phyloP scores from a whole-genome alignment of 2,329 filamentous ascomycete genomes.

The Epichloe baconii region DNA sequence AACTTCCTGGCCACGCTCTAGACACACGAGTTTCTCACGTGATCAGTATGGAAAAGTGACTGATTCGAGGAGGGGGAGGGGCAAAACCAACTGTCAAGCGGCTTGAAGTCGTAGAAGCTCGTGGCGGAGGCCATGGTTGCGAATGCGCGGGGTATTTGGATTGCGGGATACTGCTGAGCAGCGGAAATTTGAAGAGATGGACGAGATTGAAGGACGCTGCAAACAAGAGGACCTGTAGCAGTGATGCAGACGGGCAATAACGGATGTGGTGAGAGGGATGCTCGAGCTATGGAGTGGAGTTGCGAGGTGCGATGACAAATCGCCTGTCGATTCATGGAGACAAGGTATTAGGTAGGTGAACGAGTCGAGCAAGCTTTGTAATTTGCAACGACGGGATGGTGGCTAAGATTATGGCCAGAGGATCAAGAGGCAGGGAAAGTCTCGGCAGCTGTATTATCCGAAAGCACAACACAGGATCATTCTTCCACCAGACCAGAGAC shows the following conservation, averaged over 20 bases:
- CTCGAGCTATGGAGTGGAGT: slow-evolving; percentile 4
- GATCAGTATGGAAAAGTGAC: slow-evolving; percentile 8
- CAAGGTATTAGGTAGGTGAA: not conserved
- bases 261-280: slow-evolving; percentile 4
- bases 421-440: not conserved
- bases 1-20: slow-evolving; percentile 51
- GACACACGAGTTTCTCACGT: not conserved
- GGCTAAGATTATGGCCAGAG: too few relatives aligned
- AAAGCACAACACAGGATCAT: not conserved
- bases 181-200: not conserved
- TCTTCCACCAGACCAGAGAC: not conserved
- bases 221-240: not conserved
- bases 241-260: not conserved
- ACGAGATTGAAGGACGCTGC: not conserved
- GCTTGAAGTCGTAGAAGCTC: slow-evolving; percentile 71
- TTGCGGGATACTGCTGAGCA: not conserved
- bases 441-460: not conserved
- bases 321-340: slow-evolving; percentile 2
- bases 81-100: slow-evolving; percentile 52
- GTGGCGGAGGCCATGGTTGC: slow-evolving; percentile 27
- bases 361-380: not conserved
- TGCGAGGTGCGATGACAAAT: slow-evolving; percentile 6
- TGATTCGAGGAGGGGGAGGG: not conserved
- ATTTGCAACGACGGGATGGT: not conserved
- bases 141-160: slow-evolving; percentile 2